A percentile compares a stretch with the other conserved stretches of the same genome.
These are phyloP conservation scores for Mucor lusitanicus DNA, from an alignment of 371 early-diverging fungal genomes.

Conservation along the genomic window DNA sequence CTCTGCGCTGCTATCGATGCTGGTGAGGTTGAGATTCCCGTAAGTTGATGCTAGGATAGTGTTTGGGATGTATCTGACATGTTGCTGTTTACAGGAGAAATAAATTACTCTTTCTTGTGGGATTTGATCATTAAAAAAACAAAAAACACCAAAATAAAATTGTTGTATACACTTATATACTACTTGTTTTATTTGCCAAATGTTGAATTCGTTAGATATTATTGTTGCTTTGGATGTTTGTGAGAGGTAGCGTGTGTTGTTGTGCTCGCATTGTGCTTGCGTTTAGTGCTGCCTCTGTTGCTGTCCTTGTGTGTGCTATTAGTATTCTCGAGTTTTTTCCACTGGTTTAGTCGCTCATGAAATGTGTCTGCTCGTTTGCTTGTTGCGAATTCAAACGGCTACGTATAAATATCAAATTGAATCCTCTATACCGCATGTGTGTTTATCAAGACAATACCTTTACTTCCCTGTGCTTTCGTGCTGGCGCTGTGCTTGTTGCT, in stretches of 20 bases:
- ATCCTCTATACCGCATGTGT: background rate
- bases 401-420: background rate
- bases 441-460: background rate
- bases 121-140: background rate
- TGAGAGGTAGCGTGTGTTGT: background rate
- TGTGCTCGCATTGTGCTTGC: too few species aligned
- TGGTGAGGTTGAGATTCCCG: constrained; percentile 90
- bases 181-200: background rate
- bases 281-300: background rate
- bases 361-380: background rate
- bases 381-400: constrained; percentile 19
- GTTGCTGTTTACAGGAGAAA: constrained; percentile 79
- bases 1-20: constrained; percentile 53
- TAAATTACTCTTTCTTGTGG: constrained; percentile 8
- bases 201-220: background rate
- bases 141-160: background rate
- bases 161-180: background rate
- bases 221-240: background rate
- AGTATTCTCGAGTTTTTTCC: constrained; percentile 4
- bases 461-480: background rate
- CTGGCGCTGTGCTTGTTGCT: background rate
- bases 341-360: constrained; percentile 8
- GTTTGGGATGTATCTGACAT: background rate
- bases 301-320: background rate
- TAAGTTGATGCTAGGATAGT: constrained; percentile 61